phyloP scores from a whole-genome alignment of 441 rosid genomes.

The Gossypium trilobum region DNA sequence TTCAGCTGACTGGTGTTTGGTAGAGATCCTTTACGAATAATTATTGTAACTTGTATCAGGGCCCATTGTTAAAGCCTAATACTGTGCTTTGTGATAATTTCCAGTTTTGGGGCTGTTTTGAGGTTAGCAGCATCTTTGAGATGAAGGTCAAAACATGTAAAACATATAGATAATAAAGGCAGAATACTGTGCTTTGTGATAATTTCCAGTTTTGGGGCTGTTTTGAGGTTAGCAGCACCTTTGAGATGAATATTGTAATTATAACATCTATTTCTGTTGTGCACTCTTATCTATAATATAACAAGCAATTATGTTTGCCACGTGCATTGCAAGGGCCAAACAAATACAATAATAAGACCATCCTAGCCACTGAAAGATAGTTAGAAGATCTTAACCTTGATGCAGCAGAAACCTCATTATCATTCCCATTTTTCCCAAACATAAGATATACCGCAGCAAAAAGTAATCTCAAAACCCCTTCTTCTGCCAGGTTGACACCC shows the following conservation, averaged over 20 bases:
- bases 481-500: constrained; percentile 68
- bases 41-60: not conserved
- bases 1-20: not conserved
- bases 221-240: not conserved
- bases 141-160: not conserved
- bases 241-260: not conserved
- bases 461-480: constrained; percentile 77
- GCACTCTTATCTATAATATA: not conserved
- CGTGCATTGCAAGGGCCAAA: not conserved
- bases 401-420: constrained; percentile 75
- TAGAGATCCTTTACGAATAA: not conserved
- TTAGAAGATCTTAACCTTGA: constrained; percentile 50
- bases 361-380: constrained; percentile 1
- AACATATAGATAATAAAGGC: not conserved
- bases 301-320: not conserved
- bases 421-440: constrained; percentile 54
- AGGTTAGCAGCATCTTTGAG: not conserved
- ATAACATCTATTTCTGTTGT: not conserved
- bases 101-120: too few species aligned
- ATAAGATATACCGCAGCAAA: constrained; percentile 74
- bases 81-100: too few species aligned
- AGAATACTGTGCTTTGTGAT: not conserved
- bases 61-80: too few species aligned
- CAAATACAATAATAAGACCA: not conserved
- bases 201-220: too few species aligned